A percentile compares a stretch with the other conserved stretches of the same genome.
Evolutionary conservation across 345 rosid genomes (phyloP).

Genomic region (Zanthoxylum bungeanum): DNA sequence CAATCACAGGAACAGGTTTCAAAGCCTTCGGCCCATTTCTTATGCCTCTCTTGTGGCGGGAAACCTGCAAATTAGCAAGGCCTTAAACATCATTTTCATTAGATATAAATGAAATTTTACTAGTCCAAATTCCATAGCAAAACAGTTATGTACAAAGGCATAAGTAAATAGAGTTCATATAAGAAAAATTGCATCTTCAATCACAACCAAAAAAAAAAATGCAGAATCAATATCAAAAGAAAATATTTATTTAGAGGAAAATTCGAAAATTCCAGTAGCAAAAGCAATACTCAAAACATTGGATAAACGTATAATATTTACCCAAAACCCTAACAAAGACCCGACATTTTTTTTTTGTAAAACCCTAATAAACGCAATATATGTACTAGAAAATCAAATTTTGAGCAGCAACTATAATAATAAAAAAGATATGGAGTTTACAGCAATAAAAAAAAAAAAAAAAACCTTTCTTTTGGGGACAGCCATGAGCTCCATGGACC

Average conservation of each 20-base stretch:
- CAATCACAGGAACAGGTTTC: slow-evolving; percentile 80
- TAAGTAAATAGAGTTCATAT: background rate
- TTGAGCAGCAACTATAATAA: background rate
- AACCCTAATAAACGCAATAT: background rate
- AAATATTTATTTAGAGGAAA: background rate
- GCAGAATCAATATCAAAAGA: background rate
- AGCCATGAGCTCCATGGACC: slow-evolving; percentile 91
- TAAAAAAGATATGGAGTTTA: background rate
- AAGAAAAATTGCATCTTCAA: background rate
- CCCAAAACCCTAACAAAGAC: background rate
- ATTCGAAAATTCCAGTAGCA: background rate
- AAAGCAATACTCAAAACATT: background rate
- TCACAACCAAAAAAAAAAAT: too few species aligned
- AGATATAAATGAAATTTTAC: background rate
- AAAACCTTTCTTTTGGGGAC: slow-evolving; percentile 81
- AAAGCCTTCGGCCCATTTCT: slow-evolving; percentile 92
- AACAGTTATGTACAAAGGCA: background rate
- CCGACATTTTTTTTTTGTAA: background rate
- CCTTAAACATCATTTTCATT: background rate
- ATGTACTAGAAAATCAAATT: background rate
- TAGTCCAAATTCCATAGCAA: background rate
- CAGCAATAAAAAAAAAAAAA: background rate
- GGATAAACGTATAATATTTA: too few species aligned
- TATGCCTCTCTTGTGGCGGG: slow-evolving; percentile 76
- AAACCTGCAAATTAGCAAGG: slow-evolving; percentile 40